Evolutionary conservation across 2,329 filamentous ascomycete genomes (phyloP).

Genomic region (Aaosphaeria pasadenensis): DNA sequence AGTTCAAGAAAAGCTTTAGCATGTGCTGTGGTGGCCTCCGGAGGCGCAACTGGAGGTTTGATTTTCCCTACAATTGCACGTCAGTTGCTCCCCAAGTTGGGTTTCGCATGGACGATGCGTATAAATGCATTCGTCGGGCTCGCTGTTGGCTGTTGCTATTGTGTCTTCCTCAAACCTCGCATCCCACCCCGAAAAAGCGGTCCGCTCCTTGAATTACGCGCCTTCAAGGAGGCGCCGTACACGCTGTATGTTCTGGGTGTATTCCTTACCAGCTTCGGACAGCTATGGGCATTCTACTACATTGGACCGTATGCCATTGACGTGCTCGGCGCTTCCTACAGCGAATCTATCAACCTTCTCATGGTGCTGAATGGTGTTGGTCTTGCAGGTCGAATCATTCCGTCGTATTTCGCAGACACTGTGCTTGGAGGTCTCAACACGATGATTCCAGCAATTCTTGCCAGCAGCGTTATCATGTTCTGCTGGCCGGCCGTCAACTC

Average conservation of each 20-base stretch:
- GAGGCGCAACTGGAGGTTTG: constrained; percentile 60
- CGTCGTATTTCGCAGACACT: constrained; percentile 54
- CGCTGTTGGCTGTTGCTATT: constrained; percentile 34
- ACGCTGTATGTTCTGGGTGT: constrained; percentile 34
- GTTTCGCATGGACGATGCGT: constrained; percentile 65
- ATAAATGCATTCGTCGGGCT: constrained; percentile 60
- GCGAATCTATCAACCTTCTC: constrained; percentile 53
- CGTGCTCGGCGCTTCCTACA: constrained; percentile 47
- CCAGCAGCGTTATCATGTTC: constrained; percentile 50
- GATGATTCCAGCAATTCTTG: constrained; percentile 50
- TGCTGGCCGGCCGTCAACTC: constrained; percentile 55
- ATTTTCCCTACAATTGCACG: constrained; percentile 58
- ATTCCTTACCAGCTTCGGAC: constrained; percentile 31
- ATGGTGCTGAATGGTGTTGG: constrained; percentile 58
- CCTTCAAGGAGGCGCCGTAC: constrained; percentile 42
- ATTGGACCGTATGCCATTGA: constrained; percentile 40
- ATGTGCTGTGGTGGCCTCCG: constrained; percentile 58
- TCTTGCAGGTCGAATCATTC: constrained; percentile 53
- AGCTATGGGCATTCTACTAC: constrained; percentile 48
- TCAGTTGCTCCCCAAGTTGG: constrained; percentile 57
- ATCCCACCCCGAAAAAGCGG: constrained; percentile 44
- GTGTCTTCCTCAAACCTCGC: constrained; percentile 39
- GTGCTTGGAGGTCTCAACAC: constrained; percentile 55
- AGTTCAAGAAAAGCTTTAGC: constrained; percentile 57
- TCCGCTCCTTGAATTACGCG: constrained; percentile 40